Conservation (phyloP, 768 basidiomycete genomes). For the Suillus luteus region DNA sequence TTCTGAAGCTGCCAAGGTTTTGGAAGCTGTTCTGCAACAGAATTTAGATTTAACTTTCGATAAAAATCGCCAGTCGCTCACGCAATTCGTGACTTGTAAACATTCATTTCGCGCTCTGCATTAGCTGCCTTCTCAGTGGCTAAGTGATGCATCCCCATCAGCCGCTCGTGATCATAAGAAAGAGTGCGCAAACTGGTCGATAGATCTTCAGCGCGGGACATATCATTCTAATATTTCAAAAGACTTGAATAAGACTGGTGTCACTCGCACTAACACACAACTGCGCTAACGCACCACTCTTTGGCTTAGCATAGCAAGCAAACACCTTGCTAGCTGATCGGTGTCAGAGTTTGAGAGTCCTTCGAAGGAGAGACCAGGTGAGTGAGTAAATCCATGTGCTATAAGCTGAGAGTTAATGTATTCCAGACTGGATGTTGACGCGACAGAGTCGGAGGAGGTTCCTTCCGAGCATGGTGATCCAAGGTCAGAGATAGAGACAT, state of each 20-base stretch:
- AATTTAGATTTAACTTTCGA: background rate
- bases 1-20: constrained; percentile 60
- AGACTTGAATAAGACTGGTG: constrained; percentile 14
- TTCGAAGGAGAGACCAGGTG: constrained; percentile 69
- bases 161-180: constrained; percentile 79
- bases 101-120: constrained; percentile 77
- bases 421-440: constrained; percentile 63
- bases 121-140: constrained; percentile 63
- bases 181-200: constrained; percentile 75
- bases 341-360: constrained; percentile 57
- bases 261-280: constrained; percentile 1
- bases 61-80: constrained; percentile 40
- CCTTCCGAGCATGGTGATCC: constrained; percentile 45
- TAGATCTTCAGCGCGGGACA: constrained; percentile 75
- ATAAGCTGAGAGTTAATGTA: constrained; percentile 82
- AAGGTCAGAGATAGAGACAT: constrained; percentile 44
- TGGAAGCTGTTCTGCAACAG: constrained; percentile 47
- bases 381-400: constrained; percentile 73
- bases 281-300: constrained; percentile 58
- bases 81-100: constrained; percentile 72
- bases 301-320: constrained; percentile 76
- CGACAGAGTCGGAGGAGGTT: constrained; percentile 47
- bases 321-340: constrained; percentile 66
- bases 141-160: constrained; percentile 61
- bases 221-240: constrained; percentile 55